These are phyloP conservation scores for Ajuga reptans DNA, from an alignment of 305 asterid species.

Conservation along the genomic window DNA sequence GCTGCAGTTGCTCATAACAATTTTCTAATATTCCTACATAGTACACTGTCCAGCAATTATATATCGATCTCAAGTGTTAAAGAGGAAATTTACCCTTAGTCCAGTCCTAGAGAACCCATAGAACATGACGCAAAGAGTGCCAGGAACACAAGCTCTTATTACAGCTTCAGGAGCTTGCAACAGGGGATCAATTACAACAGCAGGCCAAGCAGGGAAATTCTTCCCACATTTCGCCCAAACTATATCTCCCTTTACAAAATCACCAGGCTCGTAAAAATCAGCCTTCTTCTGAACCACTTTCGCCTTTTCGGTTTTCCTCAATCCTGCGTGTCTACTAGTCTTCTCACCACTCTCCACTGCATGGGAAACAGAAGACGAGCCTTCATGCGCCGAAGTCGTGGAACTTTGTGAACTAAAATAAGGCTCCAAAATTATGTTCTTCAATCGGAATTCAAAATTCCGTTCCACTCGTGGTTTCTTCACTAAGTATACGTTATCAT, in stretches of 20 bases:
- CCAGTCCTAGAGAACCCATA: slow-evolving; percentile 68
- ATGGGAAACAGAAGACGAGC: slow-evolving; percentile 33
- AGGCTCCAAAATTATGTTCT: slow-evolving; percentile 34
- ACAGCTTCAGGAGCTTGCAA: slow-evolving; percentile 74
- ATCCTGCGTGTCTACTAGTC: slow-evolving; percentile 21
- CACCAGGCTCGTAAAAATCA: slow-evolving; percentile 51
- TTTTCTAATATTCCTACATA: neutral
- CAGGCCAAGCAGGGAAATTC: slow-evolving; percentile 91
- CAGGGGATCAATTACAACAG: slow-evolving; percentile 69
- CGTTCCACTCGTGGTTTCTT: slow-evolving; percentile 35
- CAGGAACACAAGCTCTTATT: slow-evolving; percentile 63
- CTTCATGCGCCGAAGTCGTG: slow-evolving; percentile 43
- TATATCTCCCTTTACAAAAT: slow-evolving; percentile 58
- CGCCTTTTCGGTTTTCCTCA: slow-evolving; percentile 29
- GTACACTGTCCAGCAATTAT: neutral
- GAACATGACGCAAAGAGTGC: slow-evolving; percentile 86
- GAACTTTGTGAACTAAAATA: slow-evolving; percentile 46
- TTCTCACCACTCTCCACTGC: slow-evolving; percentile 35
- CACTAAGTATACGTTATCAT: slow-evolving; percentile 27
- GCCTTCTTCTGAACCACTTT: slow-evolving; percentile 38
- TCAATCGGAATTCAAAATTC: slow-evolving; percentile 29
- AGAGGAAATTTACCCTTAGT: slow-evolving; percentile 51
- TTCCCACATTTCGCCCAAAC: slow-evolving; percentile 97
- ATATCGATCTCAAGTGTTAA: neutral
- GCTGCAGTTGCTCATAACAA: slow-evolving; percentile 4